Evolutionary conservation across 2,329 filamentous ascomycete species (phyloP).

Genomic region (Ceratocystis lukuohia): DNA sequence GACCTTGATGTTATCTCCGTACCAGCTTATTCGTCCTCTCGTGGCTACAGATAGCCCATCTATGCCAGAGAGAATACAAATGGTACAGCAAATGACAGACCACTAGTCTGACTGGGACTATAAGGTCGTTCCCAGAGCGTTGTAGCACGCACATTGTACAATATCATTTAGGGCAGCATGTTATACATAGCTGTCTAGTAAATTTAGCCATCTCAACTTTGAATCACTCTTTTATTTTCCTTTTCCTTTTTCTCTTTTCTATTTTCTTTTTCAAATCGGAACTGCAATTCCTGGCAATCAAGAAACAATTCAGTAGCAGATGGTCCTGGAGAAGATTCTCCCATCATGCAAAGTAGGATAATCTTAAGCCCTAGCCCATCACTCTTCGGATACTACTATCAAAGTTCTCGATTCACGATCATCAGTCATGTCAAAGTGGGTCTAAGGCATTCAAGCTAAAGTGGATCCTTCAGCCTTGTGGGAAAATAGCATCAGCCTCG

Average conservation of each 20-base stretch:
- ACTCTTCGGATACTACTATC: too few relatives aligned
- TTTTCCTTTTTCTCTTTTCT: neutral
- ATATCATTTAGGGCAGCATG: neutral
- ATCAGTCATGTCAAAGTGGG: too few relatives aligned
- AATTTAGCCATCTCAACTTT: neutral
- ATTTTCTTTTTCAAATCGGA: neutral
- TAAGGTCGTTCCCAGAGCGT: neutral
- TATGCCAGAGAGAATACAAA: too few relatives aligned
- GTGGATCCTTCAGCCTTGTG: constrained; percentile 15
- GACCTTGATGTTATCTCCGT: constrained; percentile 19
- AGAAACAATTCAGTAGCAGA: too few relatives aligned
- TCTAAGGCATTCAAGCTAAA: too few relatives aligned
- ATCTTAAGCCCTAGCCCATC: too few relatives aligned
- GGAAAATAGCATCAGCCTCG: neutral
- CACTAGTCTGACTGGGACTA: neutral
- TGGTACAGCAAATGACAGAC: neutral
- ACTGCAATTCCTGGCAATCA: neutral
- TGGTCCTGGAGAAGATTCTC: too few relatives aligned
- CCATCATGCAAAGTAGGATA: too few relatives aligned
- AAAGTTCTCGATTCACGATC: too few relatives aligned
- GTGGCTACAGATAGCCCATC: neutral
- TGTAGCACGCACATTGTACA: neutral
- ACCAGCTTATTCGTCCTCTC: neutral
- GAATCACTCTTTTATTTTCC: neutral
- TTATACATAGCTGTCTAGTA: neutral